These are phyloP conservation scores for Oemleria cerasiformis DNA, from an alignment of 306 rosid species.

Conservation along the genomic window DNA sequence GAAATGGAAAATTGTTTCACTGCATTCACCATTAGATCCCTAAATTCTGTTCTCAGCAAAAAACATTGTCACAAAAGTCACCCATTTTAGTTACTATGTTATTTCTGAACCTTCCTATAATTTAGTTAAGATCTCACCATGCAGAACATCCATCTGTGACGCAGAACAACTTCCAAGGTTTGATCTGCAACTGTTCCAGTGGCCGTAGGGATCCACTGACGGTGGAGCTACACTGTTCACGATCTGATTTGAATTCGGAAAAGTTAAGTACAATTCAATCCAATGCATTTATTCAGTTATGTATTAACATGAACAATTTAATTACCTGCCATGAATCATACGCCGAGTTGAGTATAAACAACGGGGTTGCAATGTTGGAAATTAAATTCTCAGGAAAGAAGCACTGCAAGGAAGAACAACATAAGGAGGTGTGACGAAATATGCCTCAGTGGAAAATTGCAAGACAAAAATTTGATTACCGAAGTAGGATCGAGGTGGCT, in stretches of 20 bases:
- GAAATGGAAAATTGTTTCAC: slow-evolving; percentile 52
- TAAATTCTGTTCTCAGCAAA: slow-evolving; percentile 52
- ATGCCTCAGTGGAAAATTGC: neutral
- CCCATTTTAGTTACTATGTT: neutral
- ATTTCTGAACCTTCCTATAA: slow-evolving; percentile 1
- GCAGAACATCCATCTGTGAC: slow-evolving; percentile 68
- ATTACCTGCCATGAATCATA: slow-evolving; percentile 91
- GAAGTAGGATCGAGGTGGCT: slow-evolving; percentile 73
- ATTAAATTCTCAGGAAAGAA: slow-evolving; percentile 79
- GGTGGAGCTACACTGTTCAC: slow-evolving; percentile 82
- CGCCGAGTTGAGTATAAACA: slow-evolving; percentile 77
- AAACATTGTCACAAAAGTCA: neutral
- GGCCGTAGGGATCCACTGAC: slow-evolving; percentile 81
- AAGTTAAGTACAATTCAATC: neutral
- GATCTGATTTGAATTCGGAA: slow-evolving; percentile 48
- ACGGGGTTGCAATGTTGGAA: slow-evolving; percentile 49
- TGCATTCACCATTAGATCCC: slow-evolving; percentile 68
- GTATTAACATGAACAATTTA: slow-evolving; percentile 17
- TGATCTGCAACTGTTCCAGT: slow-evolving; percentile 79
- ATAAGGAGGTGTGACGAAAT: too few species aligned
- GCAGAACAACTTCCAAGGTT: slow-evolving; percentile 60
- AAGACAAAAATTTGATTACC: slow-evolving; percentile 36
- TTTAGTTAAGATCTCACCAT: slow-evolving; percentile 43
- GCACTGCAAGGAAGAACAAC: slow-evolving; percentile 42
- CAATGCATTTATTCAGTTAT: slow-evolving; percentile 8